Base-by-base conservation (phyloP, 768 basidiomycete genomes). In the Suillus fuscotomentosus region DNA sequence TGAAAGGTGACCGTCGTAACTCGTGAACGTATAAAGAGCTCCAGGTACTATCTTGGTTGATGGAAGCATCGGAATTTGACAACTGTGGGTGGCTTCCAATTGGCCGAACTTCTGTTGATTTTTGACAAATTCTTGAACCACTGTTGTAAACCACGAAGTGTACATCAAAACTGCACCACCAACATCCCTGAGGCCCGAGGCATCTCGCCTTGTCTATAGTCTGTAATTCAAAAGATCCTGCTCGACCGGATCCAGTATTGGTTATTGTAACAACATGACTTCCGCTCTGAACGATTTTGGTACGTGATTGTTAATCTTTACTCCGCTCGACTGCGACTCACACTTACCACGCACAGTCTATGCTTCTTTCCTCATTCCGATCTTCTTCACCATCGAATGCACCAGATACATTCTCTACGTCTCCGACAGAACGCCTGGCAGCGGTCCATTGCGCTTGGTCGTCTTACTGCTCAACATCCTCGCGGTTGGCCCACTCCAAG, bases 371-470 rank as follows among this genome's bases (percentile, higher is more conserved):
- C 60, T 70, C 2, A 0, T 72, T 1, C 64, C 67, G 0, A 10
- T 64, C 0, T 73, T 73, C 27, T 0, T 73, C 0, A 51, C 45
- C 0, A 38, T 75, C 20, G 72, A 73, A 3, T 27, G 8, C 0
- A 34, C 62, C 0, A 62, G 72, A 0, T 11, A 11, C 0, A 31
- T 43, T 4, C 55, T 71, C n/a, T 68, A 68, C 64, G 15, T 41
- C 0, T 45, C 50, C 2, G 63, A 65, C 1, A 8, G 59, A 0
- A 38, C 57, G 1, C 20, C 66, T 13, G 50, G 50, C 27, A 62
- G 68, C 4, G 66, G 67, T 0, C 56, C 73, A 0, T 11, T 73
- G 2, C 56, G 55, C 10, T 24, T 67, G 10, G 6, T 66, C 1
- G 53, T 64, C 5, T 8, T 69, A 2, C 0, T 72, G 1, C 3